These are phyloP conservation scores for Hippophae tibetana DNA, from an alignment of 306 rosid genomes.

Conservation along the genomic window DNA sequence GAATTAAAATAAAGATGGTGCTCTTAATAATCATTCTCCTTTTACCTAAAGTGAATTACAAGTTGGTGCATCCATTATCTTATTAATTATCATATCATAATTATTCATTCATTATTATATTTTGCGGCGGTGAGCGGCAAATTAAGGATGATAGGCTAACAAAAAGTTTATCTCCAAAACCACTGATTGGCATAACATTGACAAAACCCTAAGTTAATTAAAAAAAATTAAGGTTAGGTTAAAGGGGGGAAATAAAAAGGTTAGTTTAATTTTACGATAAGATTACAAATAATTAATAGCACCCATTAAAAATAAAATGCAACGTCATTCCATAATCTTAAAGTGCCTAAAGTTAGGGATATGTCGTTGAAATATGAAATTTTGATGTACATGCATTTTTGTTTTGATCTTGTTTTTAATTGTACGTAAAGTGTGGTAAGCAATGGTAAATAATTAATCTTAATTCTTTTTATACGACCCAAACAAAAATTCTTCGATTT, in stretches of 20 bases:
- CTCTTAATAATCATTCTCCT: conserved; percentile 27
- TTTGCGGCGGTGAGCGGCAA: conserved; percentile 10
- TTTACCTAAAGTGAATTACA: conserved; percentile 20
- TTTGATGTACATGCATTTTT: neutral
- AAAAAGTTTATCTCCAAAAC: conserved; percentile 9
- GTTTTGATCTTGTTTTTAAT: neutral
- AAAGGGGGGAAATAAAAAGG: neutral
- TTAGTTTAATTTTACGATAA: neutral
- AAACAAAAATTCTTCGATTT: neutral
- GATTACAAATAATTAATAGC: conserved; percentile 8
- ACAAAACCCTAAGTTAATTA: neutral
- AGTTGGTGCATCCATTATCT: conserved; percentile 19
- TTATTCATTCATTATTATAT: conserved; percentile 7
- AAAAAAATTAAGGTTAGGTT: neutral
- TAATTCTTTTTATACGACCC: no score
- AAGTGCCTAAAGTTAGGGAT: conserved; percentile 35
- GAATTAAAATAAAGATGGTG: conserved; percentile 19
- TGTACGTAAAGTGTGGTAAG: conserved; percentile 1
- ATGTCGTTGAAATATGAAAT: conserved; percentile 16
- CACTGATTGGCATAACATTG: conserved; percentile 17
- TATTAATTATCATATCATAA: conserved; percentile 5
- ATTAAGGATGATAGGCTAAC: conserved; percentile 23
- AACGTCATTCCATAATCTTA: conserved; percentile 24
- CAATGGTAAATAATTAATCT: neutral
- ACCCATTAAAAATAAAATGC: neutral